phyloP scores from a whole-genome alignment of 2,329 filamentous ascomycete species.

The Colletotrichum acutatum region DNA sequence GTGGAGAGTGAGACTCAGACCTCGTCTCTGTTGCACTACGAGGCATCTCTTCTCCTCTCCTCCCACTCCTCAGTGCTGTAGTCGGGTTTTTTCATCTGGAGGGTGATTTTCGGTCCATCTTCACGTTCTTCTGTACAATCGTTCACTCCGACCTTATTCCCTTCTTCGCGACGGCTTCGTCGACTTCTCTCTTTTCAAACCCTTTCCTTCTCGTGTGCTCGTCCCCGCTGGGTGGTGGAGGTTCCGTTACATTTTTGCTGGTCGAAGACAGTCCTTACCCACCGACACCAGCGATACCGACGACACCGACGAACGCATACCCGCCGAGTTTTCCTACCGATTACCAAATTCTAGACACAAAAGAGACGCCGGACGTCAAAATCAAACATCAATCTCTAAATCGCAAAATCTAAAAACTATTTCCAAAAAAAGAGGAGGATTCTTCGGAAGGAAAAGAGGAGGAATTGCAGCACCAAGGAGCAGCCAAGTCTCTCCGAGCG shows the following conservation, averaged over 20 bases:
- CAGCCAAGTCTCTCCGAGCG: constrained; percentile 37
- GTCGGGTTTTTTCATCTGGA: constrained; percentile 4
- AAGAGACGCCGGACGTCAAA: constrained; percentile 52
- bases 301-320: constrained; percentile 17
- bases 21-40: constrained; percentile 2
- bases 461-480: constrained; percentile 23
- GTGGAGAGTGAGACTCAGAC: constrained; percentile 4
- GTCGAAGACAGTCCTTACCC: constrained; percentile 36
- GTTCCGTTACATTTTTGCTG: constrained; percentile 30
- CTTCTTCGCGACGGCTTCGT: constrained; percentile 31
- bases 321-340: background rate
- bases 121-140: constrained; percentile 33
- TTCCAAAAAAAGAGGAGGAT: background rate
- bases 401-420: constrained; percentile 15
- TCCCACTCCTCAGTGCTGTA: constrained; percentile 7
- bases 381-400: constrained; percentile 2
- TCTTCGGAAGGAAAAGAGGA: constrained; percentile 5
- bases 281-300: constrained; percentile 18
- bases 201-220: constrained; percentile 10
- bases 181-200: constrained; percentile 23
- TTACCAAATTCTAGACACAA: background rate
- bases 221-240: constrained; percentile 35
- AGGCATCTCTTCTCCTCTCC: background rate
- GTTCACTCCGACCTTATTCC: constrained; percentile 22
- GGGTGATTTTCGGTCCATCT: constrained; percentile 15